Evolutionary conservation across 352 stramenopile genomes (phyloP).

Genomic region (Globisporangium camurandrum): DNA sequence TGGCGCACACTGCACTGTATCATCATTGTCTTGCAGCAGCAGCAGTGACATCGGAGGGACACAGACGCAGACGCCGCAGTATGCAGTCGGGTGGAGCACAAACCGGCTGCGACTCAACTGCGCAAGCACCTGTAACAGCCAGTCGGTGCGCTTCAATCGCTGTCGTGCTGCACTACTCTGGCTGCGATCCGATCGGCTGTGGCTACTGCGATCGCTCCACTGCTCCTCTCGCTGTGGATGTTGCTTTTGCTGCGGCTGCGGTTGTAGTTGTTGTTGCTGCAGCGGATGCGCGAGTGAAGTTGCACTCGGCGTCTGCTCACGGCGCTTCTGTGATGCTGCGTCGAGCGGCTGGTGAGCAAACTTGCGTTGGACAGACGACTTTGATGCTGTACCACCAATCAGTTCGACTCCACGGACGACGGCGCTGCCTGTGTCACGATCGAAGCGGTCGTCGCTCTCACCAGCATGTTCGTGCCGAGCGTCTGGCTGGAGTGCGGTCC

Average conservation of each 20-base stretch:
- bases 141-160: conserved; percentile 10
- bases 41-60: too few relatives aligned
- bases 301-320: too few relatives aligned
- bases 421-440: background rate
- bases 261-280: background rate
- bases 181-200: background rate
- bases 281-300: background rate
- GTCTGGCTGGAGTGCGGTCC: background rate
- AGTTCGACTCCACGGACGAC: background rate
- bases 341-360: too few relatives aligned
- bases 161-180: background rate
- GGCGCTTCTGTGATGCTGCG: too few relatives aligned
- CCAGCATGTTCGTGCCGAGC: background rate
- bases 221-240: background rate
- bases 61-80: too few relatives aligned
- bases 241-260: background rate
- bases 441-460: background rate
- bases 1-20: conserved; percentile 39
- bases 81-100: too few relatives aligned
- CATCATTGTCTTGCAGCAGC: conserved; percentile 20
- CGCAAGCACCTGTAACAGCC: too few relatives aligned
- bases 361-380: too few relatives aligned
- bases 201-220: background rate
- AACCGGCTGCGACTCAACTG: conserved; percentile 2
- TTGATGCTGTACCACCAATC: too few relatives aligned